Evolutionary conservation across 2,329 filamentous ascomycete species (phyloP).

Genomic region (Thelonectria rubi): DNA sequence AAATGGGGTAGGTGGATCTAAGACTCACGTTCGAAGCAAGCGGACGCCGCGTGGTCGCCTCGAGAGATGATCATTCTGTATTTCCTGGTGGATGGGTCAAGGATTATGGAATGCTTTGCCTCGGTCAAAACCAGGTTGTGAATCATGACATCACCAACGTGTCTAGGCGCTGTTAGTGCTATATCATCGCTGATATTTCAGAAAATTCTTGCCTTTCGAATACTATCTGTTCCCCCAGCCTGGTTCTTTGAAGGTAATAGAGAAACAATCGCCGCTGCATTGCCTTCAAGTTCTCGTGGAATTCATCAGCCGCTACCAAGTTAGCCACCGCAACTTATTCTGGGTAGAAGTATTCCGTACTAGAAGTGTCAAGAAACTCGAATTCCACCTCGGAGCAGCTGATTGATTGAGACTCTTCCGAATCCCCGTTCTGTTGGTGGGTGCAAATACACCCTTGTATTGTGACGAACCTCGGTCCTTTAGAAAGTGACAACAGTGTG

Average conservation of each 20-base stretch:
- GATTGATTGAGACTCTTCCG: not conserved
- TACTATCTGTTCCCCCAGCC: no score
- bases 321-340: not conserved
- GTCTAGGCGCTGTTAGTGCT: no score
- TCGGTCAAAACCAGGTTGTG: not conserved
- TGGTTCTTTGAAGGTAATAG: no score
- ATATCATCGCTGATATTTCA: not conserved
- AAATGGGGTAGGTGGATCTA: no score
- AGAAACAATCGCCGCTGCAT: no score
- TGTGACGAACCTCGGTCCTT: conserved; percentile 1
- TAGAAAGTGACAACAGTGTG: not conserved
- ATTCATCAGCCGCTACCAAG: no score
- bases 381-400: conserved; percentile 2
- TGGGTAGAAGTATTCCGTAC: not conserved
- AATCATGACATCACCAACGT: not conserved
- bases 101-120: not conserved
- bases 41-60: not conserved
- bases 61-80: not conserved
- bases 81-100: conserved; percentile 1
- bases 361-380: conserved; percentile 3
- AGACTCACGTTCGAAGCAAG: no score
- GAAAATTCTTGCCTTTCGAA: not conserved
- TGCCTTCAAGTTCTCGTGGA: no score
- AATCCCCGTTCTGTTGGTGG: no score
- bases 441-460: not conserved